Percentiles rank a stretch among this genome's conserved stretches.
Evolutionary conservation across 805 yeast genomes (phyloP).

Genomic region (Candida piceae): DNA sequence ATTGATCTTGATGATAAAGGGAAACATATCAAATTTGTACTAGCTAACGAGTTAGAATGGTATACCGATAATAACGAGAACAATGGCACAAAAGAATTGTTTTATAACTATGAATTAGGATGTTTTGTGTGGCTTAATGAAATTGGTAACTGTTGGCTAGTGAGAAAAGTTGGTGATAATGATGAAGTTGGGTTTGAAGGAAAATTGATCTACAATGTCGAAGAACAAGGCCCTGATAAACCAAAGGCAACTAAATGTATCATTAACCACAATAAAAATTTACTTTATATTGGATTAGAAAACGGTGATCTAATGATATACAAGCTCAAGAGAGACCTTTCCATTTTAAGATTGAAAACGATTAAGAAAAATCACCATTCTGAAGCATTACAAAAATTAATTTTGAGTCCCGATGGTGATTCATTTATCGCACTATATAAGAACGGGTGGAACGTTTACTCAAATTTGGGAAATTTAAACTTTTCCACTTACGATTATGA

Average conservation of each 20-base stretch:
- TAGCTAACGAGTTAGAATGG: conserved; percentile 31
- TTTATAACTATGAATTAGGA: conserved; percentile 20
- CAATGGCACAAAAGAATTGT: conserved; percentile 10
- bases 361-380: conserved; percentile 33
- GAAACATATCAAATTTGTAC: conserved; percentile 24
- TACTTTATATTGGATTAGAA: conserved; percentile 35
- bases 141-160: conserved; percentile 28
- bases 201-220: conserved; percentile 15
- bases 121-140: conserved; percentile 29
- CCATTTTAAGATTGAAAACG: conserved; percentile 25
- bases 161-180: conserved; percentile 9
- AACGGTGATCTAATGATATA: conserved; percentile 33
- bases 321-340: conserved; percentile 32
- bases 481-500: conserved; percentile 37
- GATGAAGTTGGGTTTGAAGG: conserved; percentile 21
- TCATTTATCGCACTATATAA: conserved; percentile 22
- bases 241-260: conserved; percentile 23
- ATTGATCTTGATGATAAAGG: conserved; percentile 19
- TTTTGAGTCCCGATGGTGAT: conserved; percentile 24
- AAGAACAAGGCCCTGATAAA: not conserved
- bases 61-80: conserved; percentile 15
- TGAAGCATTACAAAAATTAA: conserved; percentile 26
- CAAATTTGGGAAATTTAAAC: conserved; percentile 42
- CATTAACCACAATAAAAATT: conserved; percentile 37
- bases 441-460: conserved; percentile 44